Percentiles rank a stretch among this genome's conserved stretches.
Evolutionary conservation across 2,329 filamentous ascomycete genomes (phyloP).

Genomic region (Drechslerella dactyloides): DNA sequence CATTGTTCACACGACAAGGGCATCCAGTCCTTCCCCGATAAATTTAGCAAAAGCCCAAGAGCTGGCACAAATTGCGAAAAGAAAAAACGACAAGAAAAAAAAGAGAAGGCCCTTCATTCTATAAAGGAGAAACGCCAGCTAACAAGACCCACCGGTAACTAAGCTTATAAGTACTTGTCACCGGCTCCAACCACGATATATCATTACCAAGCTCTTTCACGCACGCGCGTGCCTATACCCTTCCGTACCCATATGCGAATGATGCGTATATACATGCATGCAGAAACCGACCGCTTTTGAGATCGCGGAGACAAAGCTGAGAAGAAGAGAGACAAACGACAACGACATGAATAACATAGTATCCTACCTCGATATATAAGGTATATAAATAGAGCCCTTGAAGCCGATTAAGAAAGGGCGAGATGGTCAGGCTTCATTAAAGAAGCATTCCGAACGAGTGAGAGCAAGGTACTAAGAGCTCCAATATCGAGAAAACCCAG

Average conservation of each 20-base stretch:
- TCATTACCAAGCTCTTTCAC: neutral
- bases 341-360: neutral
- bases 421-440: neutral
- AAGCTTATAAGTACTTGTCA: no score
- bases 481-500: no score
- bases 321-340: neutral
- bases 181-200: neutral
- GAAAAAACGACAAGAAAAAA: neutral
- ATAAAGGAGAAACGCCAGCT: constrained; percentile 1
- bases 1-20: no score
- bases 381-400: neutral
- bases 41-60: neutral
- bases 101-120: neutral
- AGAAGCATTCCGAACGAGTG: no score
- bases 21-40: no score
- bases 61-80: neutral
- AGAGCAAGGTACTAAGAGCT: no score
- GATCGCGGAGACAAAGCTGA: neutral
- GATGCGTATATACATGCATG: neutral
- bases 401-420: no score
- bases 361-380: neutral
- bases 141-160: neutral
- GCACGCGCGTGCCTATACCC: neutral
- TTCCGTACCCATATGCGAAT: neutral
- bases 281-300: neutral